These are phyloP conservation scores for Melampsora americana DNA, from an alignment of 1,284 basidiomycete species.

Conservation along the genomic window DNA sequence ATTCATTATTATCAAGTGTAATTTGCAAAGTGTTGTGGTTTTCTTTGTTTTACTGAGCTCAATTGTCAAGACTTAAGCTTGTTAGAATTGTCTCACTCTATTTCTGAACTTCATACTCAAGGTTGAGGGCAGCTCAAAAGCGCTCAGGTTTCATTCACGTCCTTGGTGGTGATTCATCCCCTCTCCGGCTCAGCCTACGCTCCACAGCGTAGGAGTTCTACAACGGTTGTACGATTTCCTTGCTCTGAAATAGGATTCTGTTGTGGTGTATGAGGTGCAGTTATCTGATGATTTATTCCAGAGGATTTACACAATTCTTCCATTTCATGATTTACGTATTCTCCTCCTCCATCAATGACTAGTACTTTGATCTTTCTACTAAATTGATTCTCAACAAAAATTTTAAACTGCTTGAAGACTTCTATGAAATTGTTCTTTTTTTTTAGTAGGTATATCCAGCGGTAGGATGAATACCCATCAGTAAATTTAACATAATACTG, in stretches of 20 bases:
- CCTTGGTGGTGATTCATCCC: no score
- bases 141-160: no score
- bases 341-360: background rate
- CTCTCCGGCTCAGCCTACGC: no score
- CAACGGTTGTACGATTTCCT: background rate
- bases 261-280: conserved; percentile 7
- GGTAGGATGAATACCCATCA: background rate
- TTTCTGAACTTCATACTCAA: no score
- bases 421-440: background rate
- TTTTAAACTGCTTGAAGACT: background rate
- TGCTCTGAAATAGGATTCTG: conserved; percentile 21
- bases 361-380: background rate
- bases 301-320: background rate
- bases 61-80: no score
- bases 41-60: no score
- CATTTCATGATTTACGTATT: no score
- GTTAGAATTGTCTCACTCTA: no score
- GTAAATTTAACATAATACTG: conserved; percentile 7
- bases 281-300: background rate
- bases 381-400: background rate
- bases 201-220: no score
- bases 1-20: no score
- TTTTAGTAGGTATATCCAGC: background rate
- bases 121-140: no score
- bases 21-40: no score